Evolutionary conservation across 2,329 filamentous ascomycete species (phyloP).

Genomic region (Aspergillus glaucus): DNA sequence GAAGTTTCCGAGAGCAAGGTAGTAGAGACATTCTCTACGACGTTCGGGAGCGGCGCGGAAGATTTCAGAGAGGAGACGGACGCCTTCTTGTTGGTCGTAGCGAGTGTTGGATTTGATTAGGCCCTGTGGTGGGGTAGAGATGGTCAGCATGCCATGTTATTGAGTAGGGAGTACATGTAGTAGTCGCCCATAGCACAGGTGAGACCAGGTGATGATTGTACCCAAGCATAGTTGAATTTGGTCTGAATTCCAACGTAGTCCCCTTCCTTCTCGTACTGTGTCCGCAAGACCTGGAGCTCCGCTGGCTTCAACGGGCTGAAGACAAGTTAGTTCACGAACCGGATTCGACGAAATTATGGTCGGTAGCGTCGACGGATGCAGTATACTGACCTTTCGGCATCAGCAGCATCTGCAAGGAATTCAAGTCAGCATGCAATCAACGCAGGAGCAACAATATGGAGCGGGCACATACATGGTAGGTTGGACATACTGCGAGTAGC

Average conservation of each 20-base stretch:
- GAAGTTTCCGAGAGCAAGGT: constrained; percentile 94
- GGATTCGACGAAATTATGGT: not conserved
- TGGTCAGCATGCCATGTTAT: too few relatives aligned
- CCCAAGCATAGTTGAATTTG: constrained; percentile 99
- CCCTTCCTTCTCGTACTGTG: constrained; percentile 96
- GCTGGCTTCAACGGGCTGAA: constrained; percentile 77
- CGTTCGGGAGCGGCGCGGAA: constrained; percentile 90
- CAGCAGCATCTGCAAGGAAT: constrained; percentile 70
- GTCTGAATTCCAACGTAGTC: constrained; percentile 96
- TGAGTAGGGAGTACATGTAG: too few relatives aligned
- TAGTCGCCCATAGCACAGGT: too few relatives aligned
- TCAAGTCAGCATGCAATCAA: constrained; percentile 7
- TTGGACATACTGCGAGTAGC: constrained; percentile 36
- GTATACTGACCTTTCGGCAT: constrained; percentile 78
- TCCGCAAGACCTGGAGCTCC: constrained; percentile 84
- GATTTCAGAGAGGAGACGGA: constrained; percentile 90
- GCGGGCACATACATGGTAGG: constrained; percentile 42
- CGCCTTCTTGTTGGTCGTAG: constrained; percentile 85
- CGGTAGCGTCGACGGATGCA: not conserved
- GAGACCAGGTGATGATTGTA: constrained; percentile 37
- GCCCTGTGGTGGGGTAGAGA: constrained; percentile 51
- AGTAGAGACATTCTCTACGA: constrained; percentile 95
- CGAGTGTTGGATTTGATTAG: constrained; percentile 87
- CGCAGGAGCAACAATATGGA: constrained; percentile 1
- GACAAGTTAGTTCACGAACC: constrained; percentile 7